Evolutionary conservation across 805 yeast genomes (phyloP).

Genomic region (Spathaspora girioi): DNA sequence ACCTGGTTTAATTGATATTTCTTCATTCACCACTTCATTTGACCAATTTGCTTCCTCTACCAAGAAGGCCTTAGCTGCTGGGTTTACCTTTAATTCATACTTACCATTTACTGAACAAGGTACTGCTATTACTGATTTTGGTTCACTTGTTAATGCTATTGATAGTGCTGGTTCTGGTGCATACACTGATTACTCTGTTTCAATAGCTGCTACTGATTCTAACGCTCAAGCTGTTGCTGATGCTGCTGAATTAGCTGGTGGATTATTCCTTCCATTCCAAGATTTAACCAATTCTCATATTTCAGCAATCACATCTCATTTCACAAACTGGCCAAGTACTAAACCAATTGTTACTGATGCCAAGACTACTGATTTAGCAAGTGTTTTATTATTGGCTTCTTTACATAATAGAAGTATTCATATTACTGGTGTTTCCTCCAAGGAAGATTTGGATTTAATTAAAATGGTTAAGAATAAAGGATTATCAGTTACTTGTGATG

Average conservation of each 20-base stretch:
- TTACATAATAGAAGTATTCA: conserved; percentile 82
- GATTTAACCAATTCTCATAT: conserved; percentile 67
- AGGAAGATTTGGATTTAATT: conserved; percentile 79
- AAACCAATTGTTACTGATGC: conserved; percentile 93
- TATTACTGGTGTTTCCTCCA: conserved; percentile 78
- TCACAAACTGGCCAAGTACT: conserved; percentile 76
- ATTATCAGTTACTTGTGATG: conserved; percentile 85
- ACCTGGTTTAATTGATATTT: conserved; percentile 84
- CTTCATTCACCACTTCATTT: conserved; percentile 72
- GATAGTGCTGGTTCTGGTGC: conserved; percentile 55
- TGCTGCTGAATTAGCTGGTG: conserved; percentile 65
- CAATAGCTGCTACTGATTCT: conserved; percentile 76
- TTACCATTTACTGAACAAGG: conserved; percentile 70
- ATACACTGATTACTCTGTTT: conserved; percentile 76
- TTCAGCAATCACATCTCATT: conserved; percentile 73
- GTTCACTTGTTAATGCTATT: conserved; percentile 62
- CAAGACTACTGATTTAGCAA: conserved; percentile 86
- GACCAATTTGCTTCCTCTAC: conserved; percentile 67
- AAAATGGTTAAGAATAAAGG: conserved; percentile 81
- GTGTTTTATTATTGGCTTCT: conserved; percentile 83
- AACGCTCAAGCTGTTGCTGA: conserved; percentile 62
- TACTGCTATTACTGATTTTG: conserved; percentile 58
- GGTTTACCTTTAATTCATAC: conserved; percentile 82
- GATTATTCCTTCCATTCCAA: conserved; percentile 78
- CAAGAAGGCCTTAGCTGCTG: conserved; percentile 71